Evolutionary conservation across 2,329 filamentous ascomycete genomes (phyloP), one percentile per base, ranked within the genome.

Genomic region (Sclerotinia subarctica): DNA sequence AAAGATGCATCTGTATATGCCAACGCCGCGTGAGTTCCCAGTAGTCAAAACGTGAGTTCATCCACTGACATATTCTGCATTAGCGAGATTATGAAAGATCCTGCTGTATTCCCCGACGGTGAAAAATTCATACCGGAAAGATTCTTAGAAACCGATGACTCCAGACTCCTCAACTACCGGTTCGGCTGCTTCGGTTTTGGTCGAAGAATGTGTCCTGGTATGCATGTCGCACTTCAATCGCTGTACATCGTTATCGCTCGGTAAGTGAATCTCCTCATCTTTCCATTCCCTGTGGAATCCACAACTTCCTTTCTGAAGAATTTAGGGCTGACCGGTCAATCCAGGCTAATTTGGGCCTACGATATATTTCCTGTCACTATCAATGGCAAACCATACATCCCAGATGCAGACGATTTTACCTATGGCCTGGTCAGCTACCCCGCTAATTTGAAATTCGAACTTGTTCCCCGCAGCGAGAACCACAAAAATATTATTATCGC

Each of bases 211-310:
- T 54, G 52, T 35, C 52, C 52, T 13, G 52, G 52, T n/a, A 54
- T 54, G 52, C 52, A 54, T 19, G 52, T 54, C 29, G 52, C 29
- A 35, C 52, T 54, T 35, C 52, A 54, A 54, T 54, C 52, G 29
- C n/a, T 54, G 29, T 54, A 54, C n/a, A 54, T 54, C 19, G 52
- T 54, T n/a, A 54, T 54, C n/a, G 52, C 52, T 29, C 52, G 52
- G 52, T 54, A 54, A 35, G 52, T 21, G 19, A 29, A 35, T 21
- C 52, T 26, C 3, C 52, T n/a, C n/a, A 3, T 35, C 10, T n/a
- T 54, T 15, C 5, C 11, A 54, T n/a, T 8, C 2, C 6, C 13
- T 2, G 26, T 7, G 2, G 11, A n/a, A 1, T 3, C 15, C 29
- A n/a, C 19, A 13, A 35, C 13, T 6, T 35, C 10, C 15, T 35